A percentile compares a stretch with the other conserved stretches of the same genome.
Evolutionary conservation across 768 basidiomycete species (phyloP).

Genomic region (Lactarius deliciosus): DNA sequence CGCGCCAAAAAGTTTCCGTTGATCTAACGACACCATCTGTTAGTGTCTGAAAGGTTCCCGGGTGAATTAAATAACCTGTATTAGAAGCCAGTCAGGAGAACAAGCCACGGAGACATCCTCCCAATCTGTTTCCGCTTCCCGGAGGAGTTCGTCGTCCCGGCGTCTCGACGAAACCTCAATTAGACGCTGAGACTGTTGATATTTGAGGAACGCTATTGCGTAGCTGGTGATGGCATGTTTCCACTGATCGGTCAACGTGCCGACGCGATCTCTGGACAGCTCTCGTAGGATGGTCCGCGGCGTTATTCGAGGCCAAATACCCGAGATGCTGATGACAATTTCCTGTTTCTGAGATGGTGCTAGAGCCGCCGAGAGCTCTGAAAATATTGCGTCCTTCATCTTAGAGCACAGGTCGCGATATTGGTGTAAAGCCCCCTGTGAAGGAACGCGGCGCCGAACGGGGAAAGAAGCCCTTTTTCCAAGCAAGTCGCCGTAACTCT

Average conservation of each 20-base stretch:
- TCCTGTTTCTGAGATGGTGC: constrained; percentile 3
- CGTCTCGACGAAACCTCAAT: constrained; percentile 7
- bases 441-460: not conserved
- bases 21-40: constrained; percentile 36
- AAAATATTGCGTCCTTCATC: not conserved
- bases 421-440: not conserved
- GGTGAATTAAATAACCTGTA: constrained; percentile 2
- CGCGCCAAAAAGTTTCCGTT: constrained; percentile 47
- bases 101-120: not conserved
- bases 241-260: constrained; percentile 10
- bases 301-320: constrained; percentile 21
- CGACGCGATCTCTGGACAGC: constrained; percentile 30
- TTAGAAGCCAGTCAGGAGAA: constrained; percentile 17
- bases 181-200: constrained; percentile 16
- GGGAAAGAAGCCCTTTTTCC: not conserved
- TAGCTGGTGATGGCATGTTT: not conserved
- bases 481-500: not conserved
- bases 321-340: not conserved
- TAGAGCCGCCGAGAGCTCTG: not conserved
- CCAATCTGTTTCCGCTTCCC: not conserved
- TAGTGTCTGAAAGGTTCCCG: not conserved
- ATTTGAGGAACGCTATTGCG: constrained; percentile 5
- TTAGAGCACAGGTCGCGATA: not conserved
- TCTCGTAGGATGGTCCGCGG: constrained; percentile 22
- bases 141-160: constrained; percentile 11